Evolutionary conservation across 192 early-diverging fungal species (phyloP), one percentile per base, ranked within the genome.

Genomic region (Entomortierella lignicola): DNA sequence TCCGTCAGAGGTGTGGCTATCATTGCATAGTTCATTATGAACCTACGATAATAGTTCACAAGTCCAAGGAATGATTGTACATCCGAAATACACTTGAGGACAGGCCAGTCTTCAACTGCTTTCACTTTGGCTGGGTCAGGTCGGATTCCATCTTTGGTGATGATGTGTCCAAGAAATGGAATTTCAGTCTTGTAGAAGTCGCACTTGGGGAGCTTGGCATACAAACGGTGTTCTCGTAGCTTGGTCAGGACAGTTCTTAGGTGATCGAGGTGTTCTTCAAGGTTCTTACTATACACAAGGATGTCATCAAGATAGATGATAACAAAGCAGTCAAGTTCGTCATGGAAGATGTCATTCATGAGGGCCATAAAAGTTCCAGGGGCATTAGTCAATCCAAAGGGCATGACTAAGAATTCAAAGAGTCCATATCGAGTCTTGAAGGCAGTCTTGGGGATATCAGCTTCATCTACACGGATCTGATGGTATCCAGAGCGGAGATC

Each of bases 351-450:
- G n/a, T 85, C 69, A 52, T 89, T 85, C 21, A 89, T 87, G 2
- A 85, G 44, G 0, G 63, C 59, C 64, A 87, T 83, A 71, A 94
- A 92, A 0, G 84, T 77, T 0, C 82, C 88, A 0, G 89, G 88
- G 0, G 85, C 86, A 64, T 91, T 91, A 21, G 80, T 83, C 2
- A 92, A 57, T 0, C 91, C 90, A 61, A 91, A 90, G 0, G 89
- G 90, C 50, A 93, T 57, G 27, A 91, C 89, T 0, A 66, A 26
- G 50, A 72, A 90, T 61, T 92, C 80, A 58, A 63, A 93, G 23
- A 29, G 43, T 10, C 60, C 60, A 29, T 62, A 62, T 2, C 60
- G 60, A 0, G 83, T 85, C 1, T 52, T 17, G 29, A 70, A 70
- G 0, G 68, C 52, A 10, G 71, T 42, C 31, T 88, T 88, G 0